These are phyloP conservation scores for Sphagnum magellanicum DNA, from an alignment of 228 moss, liverwort and hornwort species.

Conservation along the genomic window DNA sequence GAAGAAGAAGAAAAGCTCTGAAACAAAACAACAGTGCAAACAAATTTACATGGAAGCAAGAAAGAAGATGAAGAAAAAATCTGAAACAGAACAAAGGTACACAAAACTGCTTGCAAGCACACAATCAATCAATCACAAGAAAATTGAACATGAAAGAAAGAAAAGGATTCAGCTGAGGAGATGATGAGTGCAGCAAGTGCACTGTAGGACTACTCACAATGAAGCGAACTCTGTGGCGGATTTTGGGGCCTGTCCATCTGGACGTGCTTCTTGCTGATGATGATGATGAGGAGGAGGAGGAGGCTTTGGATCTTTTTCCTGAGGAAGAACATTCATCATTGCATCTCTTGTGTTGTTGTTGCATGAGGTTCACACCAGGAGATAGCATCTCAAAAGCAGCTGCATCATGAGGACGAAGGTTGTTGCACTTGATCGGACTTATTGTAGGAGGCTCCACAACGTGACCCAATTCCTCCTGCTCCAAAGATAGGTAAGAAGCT, in stretches of 20 bases:
- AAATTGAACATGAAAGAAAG: not conserved
- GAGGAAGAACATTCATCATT: no score
- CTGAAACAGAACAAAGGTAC: not conserved
- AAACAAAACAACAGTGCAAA: no score
- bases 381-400: constrained; percentile 36
- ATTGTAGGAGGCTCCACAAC: no score
- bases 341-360: constrained; percentile 15
- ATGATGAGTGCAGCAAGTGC: no score
- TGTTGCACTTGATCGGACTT: no score
- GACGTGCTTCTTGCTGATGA: not conserved
- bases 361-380: constrained; percentile 19
- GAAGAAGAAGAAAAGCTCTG: no score
- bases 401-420: constrained; percentile 2
- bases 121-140: not conserved
- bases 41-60: no score
- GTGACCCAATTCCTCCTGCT: no score
- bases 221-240: constrained; percentile 30
- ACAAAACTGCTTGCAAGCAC: not conserved
- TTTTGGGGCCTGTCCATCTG: constrained; percentile 11
- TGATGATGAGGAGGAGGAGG: not conserved
- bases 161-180: not conserved
- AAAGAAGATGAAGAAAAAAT: no score
- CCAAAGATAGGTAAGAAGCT: no score
- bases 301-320: not conserved
- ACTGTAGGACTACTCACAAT: constrained; percentile 22